Base-by-base conservation (phyloP, 306 rosid species). In the Mimosa bimucronata region DNA sequence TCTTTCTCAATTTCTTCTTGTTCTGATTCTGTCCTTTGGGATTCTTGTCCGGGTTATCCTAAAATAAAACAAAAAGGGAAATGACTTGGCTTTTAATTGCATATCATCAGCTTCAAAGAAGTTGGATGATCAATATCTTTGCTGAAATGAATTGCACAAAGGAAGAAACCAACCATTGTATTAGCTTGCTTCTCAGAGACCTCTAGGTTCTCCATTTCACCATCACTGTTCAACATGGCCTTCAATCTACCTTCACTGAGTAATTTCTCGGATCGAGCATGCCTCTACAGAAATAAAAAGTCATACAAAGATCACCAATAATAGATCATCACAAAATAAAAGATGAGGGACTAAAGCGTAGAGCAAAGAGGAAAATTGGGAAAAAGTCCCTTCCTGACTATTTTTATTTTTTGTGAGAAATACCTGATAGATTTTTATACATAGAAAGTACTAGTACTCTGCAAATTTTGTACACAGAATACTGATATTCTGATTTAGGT, bases 231-330 rank as follows among this genome's bases (percentile, higher is more conserved):
- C 80, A 94, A 92, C 76, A 90, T 82, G 74, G 86, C 76, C 87
- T 88, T 94, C 85, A 94, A 84, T 83, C 92, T 87, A 57, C 97
- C 98, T 77, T 90, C 90, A n/a, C 41, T 74, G 53, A 82, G 86
- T 73, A 91, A 82, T 75, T 92, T 94, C 88, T 86, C 94, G 26
- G 98, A 92, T 14, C 97, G 97, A 66, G 94, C 85, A 79, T 94
- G 97, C 79, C 94, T 88, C 98, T 94, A 69, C 84, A 87, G 25
- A 77, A 83, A 26, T 26, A 66, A 30, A 37, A 74, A 44, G 50
- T 73, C 55, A 76, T 46, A 57, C 44, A 73, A 77, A 42, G 74
- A 74, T 65, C 65, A 66, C 26, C 13, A 66, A 66, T 21, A n/a
- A 29, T 23, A 28, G 73, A 67, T 23, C 46, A 50, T 64, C 7